Base-by-base conservation (phyloP, 805 yeast genomes). In the Cyberlindnera mrakii region DNA sequence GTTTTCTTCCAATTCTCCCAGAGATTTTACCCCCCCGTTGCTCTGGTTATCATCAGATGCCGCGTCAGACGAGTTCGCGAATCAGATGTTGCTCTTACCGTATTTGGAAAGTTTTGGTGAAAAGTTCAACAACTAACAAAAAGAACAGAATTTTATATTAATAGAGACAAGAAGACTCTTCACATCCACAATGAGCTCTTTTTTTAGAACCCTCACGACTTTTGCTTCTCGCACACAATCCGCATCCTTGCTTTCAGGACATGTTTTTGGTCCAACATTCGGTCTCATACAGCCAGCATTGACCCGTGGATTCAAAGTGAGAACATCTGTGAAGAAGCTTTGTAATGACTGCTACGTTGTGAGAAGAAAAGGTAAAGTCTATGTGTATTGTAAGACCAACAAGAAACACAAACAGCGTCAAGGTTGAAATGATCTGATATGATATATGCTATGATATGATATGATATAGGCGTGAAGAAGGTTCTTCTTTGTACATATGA, bases 351-450 rank as follows among this genome's bases (percentile, higher is more conserved):
- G 99, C 64, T 85, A 83, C 54, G 72, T 50, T 66, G 96, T 93
- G 10, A 84, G 95, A 66, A 83, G 98, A 66, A 93, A 90, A 67
- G 99, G 99, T 34, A 75, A 93, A 57, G 91, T 90, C 11, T 88
- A 87, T 52, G 96, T 93, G 33, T 82, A 86, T 61, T 91, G 99
- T 73, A 93, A 90, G 64, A 73, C 93, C 38, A 87, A 90, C 62
- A 88, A 89, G 49, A 88, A 87, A 62, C 98, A 90, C 66, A 90
- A 90, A 67, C 97, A 90, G 66, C 86, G 96, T 65, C 96, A 87
- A 65, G 87, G 87, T 54, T 82, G 62, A 60, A 17, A 6, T n/a
- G 10, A 23, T 23, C 8, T 23, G 27, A 23, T 23, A 23, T 23
- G 27, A 23, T 23, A 23, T 23, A n/a, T n/a, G n/a, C n/a, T 23